These are phyloP conservation scores for Salicornia ramosissima DNA, from an alignment of 148 eudicot genomes.

Conservation along the genomic window DNA sequence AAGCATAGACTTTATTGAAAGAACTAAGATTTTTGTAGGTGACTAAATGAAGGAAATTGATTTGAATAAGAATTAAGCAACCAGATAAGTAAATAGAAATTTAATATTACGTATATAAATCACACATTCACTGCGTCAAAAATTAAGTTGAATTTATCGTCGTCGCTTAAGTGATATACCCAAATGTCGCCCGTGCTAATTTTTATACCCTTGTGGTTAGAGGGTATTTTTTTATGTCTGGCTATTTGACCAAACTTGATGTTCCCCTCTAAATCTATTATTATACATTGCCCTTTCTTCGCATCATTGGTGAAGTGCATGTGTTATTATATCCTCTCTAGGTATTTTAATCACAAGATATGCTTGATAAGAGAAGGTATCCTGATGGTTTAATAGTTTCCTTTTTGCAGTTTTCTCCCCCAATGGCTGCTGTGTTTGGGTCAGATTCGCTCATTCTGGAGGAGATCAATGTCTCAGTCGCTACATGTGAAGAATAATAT, in stretches of 20 bases:
- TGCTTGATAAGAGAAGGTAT: not conserved
- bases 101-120: too few relatives aligned
- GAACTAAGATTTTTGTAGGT: too few relatives aligned
- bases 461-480: not conserved
- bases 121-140: too few relatives aligned
- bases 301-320: not conserved
- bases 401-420: not conserved
- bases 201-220: too few relatives aligned
- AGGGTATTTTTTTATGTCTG: too few relatives aligned
- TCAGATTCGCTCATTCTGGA: not conserved
- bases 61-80: too few relatives aligned
- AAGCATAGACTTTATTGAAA: too few relatives aligned
- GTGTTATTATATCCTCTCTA: not conserved
- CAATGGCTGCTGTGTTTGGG: not conserved
- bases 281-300: not conserved
- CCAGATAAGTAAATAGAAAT: too few relatives aligned
- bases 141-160: too few relatives aligned
- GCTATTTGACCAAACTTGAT: not conserved
- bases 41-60: too few relatives aligned
- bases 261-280: not conserved
- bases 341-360: not conserved
- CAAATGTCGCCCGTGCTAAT: too few relatives aligned
- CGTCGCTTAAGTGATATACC: too few relatives aligned
- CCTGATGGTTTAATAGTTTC: not conserved
- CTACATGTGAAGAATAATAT: not conserved